phyloP scores from a whole-genome alignment of 2,329 filamentous ascomycete species.

The Epichloe uncinata region DNA sequence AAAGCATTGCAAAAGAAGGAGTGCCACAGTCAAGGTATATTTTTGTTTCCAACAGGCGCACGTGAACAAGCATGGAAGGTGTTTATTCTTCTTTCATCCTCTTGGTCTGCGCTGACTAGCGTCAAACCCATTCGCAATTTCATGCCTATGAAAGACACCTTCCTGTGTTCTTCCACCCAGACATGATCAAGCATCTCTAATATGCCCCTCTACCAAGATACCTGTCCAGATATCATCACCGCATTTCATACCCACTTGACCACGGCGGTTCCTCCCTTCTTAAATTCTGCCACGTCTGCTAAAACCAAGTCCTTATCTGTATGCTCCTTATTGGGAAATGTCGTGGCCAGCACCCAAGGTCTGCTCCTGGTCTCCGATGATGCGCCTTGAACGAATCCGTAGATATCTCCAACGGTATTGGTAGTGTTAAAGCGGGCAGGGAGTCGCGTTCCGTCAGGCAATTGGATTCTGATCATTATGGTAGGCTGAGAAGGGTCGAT shows the following conservation, averaged over 20 bases:
- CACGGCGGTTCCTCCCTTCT: slow-evolving; percentile 50
- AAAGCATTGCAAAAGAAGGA: not conserved
- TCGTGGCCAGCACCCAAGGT: slow-evolving; percentile 66
- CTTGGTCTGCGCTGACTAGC: not conserved
- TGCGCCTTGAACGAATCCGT: slow-evolving; percentile 57
- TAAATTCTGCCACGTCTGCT: slow-evolving; percentile 50
- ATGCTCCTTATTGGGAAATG: slow-evolving; percentile 72
- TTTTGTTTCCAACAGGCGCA: not conserved
- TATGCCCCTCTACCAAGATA: not conserved
- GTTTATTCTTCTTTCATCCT: not conserved
- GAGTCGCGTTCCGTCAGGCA: slow-evolving; percentile 64
- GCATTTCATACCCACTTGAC: slow-evolving; percentile 40
- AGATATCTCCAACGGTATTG: slow-evolving; percentile 66
- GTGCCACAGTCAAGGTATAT: not conserved
- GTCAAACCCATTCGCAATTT: not conserved
- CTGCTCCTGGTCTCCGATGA: slow-evolving; percentile 42
- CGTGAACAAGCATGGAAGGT: not conserved
- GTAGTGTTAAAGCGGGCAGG: slow-evolving; percentile 72
- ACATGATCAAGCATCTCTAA: not conserved
- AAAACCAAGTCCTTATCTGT: slow-evolving; percentile 49
- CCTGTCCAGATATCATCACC: not conserved
- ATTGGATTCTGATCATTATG: slow-evolving; percentile 60
- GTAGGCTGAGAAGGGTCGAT: slow-evolving; percentile 56
- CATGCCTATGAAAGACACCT: not conserved
- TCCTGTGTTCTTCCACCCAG: not conserved